These are phyloP conservation scores for Trichoderma aggressivum DNA, from an alignment of 2,329 filamentous ascomycete species.

Conservation along the genomic window DNA sequence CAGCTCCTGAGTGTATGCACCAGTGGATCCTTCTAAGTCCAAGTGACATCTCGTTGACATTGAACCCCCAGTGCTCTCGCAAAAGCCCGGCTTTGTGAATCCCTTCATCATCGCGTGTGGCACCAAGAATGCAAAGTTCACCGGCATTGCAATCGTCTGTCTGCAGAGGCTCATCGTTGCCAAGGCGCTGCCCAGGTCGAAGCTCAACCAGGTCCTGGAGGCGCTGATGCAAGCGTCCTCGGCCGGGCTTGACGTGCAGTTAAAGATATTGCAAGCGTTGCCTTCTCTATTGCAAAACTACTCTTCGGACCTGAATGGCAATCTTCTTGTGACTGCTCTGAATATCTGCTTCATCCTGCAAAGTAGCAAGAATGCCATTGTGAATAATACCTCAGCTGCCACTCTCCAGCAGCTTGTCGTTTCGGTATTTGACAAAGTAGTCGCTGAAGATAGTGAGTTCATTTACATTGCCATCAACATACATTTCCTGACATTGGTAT, in stretches of 20 bases:
- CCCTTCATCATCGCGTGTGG: constrained; percentile 92
- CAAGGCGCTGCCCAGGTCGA: constrained; percentile 71
- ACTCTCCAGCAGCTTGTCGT: constrained; percentile 92
- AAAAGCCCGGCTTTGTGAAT: constrained; percentile 79
- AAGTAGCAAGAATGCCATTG: constrained; percentile 85
- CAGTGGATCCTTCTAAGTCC: constrained; percentile 14
- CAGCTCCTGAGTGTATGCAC: constrained; percentile 36
- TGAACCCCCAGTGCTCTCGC: constrained; percentile 66
- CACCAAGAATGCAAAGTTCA: constrained; percentile 87
- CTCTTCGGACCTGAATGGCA: constrained; percentile 72
- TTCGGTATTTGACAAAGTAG: constrained; percentile 88
- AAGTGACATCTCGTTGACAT: constrained; percentile 20
- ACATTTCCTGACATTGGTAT: not conserved
- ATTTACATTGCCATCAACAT: not conserved
- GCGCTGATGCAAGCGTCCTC: constrained; percentile 82
- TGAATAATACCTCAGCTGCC: constrained; percentile 94
- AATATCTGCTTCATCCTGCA: constrained; percentile 92
- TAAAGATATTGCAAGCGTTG: constrained; percentile 91
- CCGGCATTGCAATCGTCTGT: constrained; percentile 80
- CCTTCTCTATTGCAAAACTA: constrained; percentile 91
- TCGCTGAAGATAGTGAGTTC: constrained; percentile 69
- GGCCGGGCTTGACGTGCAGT: constrained; percentile 80
- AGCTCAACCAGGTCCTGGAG: constrained; percentile 81
- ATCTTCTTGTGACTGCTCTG: constrained; percentile 75
- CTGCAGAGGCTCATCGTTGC: constrained; percentile 84